These are phyloP conservation scores for Cercospora canescens DNA, from an alignment of 2,329 filamentous ascomycete genomes.

Conservation along the genomic window DNA sequence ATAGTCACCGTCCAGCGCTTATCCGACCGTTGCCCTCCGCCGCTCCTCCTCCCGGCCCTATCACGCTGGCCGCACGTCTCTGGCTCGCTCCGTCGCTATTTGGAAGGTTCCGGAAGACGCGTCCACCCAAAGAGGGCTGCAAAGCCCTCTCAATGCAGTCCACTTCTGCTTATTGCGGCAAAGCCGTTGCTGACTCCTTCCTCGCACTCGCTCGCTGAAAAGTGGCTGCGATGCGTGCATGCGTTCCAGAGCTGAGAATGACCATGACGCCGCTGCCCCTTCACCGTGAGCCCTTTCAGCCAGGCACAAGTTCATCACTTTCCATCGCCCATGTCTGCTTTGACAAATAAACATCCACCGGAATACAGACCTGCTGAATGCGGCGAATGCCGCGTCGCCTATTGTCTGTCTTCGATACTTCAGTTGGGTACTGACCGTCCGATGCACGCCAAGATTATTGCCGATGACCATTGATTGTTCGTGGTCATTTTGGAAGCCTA, in stretches of 20 bases:
- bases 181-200: background rate
- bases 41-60: background rate
- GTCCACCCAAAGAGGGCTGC: background rate
- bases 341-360: background rate
- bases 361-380: background rate
- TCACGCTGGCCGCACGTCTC: background rate
- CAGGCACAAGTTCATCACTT: background rate
- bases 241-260: background rate
- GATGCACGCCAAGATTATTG: conserved; percentile 1
- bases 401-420: background rate
- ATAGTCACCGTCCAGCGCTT: background rate
- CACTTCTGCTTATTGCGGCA: background rate
- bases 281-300: background rate
- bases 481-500: background rate
- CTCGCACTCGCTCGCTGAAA: background rate
- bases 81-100: background rate
- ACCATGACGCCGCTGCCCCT: background rate
- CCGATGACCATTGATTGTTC: background rate
- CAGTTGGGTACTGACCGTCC: background rate
- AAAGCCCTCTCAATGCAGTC: background rate
- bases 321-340: background rate
- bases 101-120: background rate
- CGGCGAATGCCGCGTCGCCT: background rate
- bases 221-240: background rate
- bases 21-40: too few species aligned